Base-by-base conservation (phyloP, 345 rosid genomes). In the Eucalyptus regnans region DNA sequence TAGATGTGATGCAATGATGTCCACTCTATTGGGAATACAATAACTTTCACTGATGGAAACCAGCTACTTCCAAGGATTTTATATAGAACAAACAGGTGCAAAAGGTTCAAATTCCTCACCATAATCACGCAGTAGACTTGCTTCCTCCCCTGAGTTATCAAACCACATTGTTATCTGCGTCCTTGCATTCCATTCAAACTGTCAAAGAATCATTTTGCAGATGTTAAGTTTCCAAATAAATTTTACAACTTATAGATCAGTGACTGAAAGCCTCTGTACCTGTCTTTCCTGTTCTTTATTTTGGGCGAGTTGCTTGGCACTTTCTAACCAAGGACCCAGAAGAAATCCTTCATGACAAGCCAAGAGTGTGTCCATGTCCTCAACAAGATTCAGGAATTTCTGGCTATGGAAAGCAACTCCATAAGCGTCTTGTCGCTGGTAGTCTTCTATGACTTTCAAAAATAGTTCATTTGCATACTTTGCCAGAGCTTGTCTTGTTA, bases 101-200 rank as follows among this genome's bases (percentile, higher is more conserved):
- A 83, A 50, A 52, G 31, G 44, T 37, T 11, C 54, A 41, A 44
- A 33, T 86, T 88, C 33, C 46, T 22, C 91, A 84, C 96, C 97
- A 54, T 95, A 95, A 80, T 95, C 96, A 7, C 94, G 95, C 54
- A 95, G 95, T 86, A 95, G 94, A 91, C 97, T 95, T 84, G 96
- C 96, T 89, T 94, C 95, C 86, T 90, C 96, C 79, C 90, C 92
- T 12, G 94, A 93, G 93, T 93, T 95, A 94, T 95, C 96, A 41
- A 91, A 95, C 96, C 97, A 95, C 97, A 95, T 95, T 31, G 97
- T 95, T 93, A 95, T 92, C 88, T 94, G 97, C 56, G 96, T 95
- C 90, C 96, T 94, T 49, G 96, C 96, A 89, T 95, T 95, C 97
- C 97, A 95, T 91, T 95, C 96, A 83, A 90, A 95, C 96, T 94